Base-by-base conservation (phyloP, 1,139 yeast genomes). In the Nematodospora anomalae region DNA sequence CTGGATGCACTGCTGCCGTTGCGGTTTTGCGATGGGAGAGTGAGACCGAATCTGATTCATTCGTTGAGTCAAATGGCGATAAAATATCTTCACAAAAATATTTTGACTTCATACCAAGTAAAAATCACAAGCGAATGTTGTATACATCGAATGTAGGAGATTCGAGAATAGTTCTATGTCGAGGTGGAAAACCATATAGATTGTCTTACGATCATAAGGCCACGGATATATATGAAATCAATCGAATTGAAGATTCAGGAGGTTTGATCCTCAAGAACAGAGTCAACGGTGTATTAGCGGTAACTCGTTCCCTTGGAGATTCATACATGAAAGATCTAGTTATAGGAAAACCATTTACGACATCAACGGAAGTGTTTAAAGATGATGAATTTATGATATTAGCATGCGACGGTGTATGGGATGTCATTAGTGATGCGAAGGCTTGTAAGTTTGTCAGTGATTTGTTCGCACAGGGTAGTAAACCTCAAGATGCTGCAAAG, bases 141-240 rank as follows among this genome's bases (percentile, higher is more conserved):
- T 89, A 89, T 51, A 90, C 97, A 0, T 96, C 97, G 9, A 92
- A 92, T 53, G 98, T 88, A 4, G 98, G 99, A 3, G 98, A 92
- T 57, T 82, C 95, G 48, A 73, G 97, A 44, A 77, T 90, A 23
- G 86, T 92, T 2, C 66, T 92, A 34, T 83, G 76, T 52, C 77
- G 97, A 36, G 68, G 68, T 15, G 94, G 92, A 1, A 68, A 69
- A 44, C 88, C 96, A 1, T 74, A 80, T 46, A 70, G 98, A 36
- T 68, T 92, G 30, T 79, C 96, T 1, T 90, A 92, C 57, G 99
- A 92, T 56, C 99, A 92, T 62, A 92, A 92, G 59, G 96, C 97
- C 2, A 76, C 87, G 2, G 99, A 94, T 59, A 60, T 64, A 7
- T 66, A 79, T 52, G 98, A 92, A 56, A 76, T 83, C 42, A 78